Percentiles rank a stretch among this genome's conserved stretches.
These are phyloP conservation scores for Rubus parviflorus DNA, from an alignment of 306 rosid species.

Conservation along the genomic window DNA sequence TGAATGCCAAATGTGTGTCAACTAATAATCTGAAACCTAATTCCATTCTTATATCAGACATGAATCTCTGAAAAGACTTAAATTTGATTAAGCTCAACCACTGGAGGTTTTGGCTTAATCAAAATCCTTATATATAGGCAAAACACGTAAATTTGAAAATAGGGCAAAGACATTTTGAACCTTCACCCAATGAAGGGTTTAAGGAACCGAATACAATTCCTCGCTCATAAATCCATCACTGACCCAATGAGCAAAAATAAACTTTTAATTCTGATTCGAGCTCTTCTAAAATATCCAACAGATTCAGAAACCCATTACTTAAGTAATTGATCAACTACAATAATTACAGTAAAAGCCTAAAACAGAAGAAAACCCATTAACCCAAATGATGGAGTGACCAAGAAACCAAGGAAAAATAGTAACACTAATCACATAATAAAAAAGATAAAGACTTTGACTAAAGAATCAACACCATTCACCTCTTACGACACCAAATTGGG, in stretches of 20 bases:
- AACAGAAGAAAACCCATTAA: not conserved
- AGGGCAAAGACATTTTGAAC: not conserved
- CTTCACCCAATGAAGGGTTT: not conserved
- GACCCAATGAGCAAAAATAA: not conserved
- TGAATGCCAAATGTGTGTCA: not conserved
- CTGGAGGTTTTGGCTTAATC: not conserved
- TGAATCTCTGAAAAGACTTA: not conserved
- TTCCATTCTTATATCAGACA: not conserved
- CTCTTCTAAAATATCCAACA: not conserved
- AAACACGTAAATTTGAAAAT: not conserved
- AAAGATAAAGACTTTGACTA: conserved; percentile 1
- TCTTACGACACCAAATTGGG: not conserved
- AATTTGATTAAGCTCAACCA: not conserved
- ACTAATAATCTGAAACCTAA: not conserved
- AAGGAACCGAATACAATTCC: not conserved
- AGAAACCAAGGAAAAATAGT: not conserved
- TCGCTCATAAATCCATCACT: not conserved
- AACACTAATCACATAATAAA: not conserved
- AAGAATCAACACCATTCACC: conserved; percentile 12
- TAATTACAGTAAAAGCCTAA: not conserved
- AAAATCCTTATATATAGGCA: not conserved
- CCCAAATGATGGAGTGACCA: conserved; percentile 8
- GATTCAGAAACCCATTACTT: not conserved
- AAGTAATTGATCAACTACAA: conserved; percentile 1
- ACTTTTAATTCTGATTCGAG: not conserved